phyloP scores from a whole-genome alignment of 805 yeast species.

The Diddensiella transvaalensis region DNA sequence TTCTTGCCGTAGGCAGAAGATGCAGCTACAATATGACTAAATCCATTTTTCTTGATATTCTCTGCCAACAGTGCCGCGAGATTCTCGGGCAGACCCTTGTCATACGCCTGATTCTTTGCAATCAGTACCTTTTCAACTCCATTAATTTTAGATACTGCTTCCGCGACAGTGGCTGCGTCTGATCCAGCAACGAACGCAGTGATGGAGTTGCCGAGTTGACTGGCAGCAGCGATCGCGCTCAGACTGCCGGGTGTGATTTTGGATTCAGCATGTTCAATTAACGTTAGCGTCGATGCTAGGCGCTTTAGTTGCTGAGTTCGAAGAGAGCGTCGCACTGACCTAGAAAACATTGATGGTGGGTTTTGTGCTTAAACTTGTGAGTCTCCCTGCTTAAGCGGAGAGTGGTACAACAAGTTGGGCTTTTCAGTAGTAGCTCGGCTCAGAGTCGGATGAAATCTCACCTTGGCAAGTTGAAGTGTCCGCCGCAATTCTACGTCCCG shows the following conservation, averaged over 20 bases:
- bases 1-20: conserved; percentile 88
- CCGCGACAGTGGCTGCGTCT: conserved; percentile 47
- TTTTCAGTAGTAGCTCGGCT: too few relatives aligned
- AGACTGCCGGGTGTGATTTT: conserved; percentile 63
- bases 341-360: background rate
- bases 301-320: background rate
- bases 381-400: too few relatives aligned
- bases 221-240: conserved; percentile 75
- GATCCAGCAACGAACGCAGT: conserved; percentile 76
- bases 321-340: background rate
- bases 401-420: too few relatives aligned
- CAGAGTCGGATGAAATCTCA: too few relatives aligned
- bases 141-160: conserved; percentile 49
- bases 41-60: conserved; percentile 42
- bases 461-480: too few relatives aligned
- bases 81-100: conserved; percentile 71
- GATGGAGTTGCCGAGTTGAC: conserved; percentile 64
- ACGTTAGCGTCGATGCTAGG: conserved; percentile 56
- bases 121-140: conserved; percentile 55
- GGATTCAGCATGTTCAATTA: conserved; percentile 56
- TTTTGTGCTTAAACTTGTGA: too few relatives aligned
- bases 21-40: conserved; percentile 72
- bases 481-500: too few relatives aligned
- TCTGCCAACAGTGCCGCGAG: conserved; percentile 63
- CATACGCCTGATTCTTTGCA: conserved; percentile 56